Evolutionary conservation across 352 stramenopile species (phyloP).

Genomic region (Aphanomyces stellatus): DNA sequence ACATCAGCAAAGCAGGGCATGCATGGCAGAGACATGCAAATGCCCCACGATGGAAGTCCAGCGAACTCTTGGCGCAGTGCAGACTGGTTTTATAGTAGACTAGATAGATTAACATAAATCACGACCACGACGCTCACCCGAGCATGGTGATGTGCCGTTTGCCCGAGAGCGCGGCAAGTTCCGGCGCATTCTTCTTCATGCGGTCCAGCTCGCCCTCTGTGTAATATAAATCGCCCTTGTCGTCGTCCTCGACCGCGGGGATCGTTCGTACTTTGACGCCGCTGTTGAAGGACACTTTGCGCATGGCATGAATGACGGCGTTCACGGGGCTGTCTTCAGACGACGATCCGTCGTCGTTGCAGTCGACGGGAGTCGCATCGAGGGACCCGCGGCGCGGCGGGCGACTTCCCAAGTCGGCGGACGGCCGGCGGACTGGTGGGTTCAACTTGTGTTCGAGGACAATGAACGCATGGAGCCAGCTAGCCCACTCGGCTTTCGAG

Average conservation of each 20-base stretch:
- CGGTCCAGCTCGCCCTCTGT: constrained; percentile 6
- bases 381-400: not conserved
- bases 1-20: too few species aligned
- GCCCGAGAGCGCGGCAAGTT: not conserved
- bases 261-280: constrained; percentile 11
- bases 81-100: too few species aligned
- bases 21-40: too few species aligned
- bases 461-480: constrained; percentile 13
- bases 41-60: too few species aligned
- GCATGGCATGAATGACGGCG: not conserved
- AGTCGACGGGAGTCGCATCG: not conserved
- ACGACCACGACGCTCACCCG: too few species aligned
- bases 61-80: too few species aligned
- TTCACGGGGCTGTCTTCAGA: not conserved
- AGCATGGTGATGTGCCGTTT: not conserved
- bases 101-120: too few species aligned
- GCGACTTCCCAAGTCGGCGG: not conserved
- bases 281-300: constrained; percentile 5
- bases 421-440: not conserved
- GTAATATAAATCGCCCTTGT: constrained; percentile 14
- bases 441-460: constrained; percentile 3
- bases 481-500: constrained; percentile 14
- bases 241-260: constrained; percentile 9
- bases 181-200: not conserved
- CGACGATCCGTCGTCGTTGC: not conserved